These are phyloP conservation scores for Biscogniauxia sp. DNA, from an alignment of 2,329 filamentous ascomycete species.

Conservation along the genomic window DNA sequence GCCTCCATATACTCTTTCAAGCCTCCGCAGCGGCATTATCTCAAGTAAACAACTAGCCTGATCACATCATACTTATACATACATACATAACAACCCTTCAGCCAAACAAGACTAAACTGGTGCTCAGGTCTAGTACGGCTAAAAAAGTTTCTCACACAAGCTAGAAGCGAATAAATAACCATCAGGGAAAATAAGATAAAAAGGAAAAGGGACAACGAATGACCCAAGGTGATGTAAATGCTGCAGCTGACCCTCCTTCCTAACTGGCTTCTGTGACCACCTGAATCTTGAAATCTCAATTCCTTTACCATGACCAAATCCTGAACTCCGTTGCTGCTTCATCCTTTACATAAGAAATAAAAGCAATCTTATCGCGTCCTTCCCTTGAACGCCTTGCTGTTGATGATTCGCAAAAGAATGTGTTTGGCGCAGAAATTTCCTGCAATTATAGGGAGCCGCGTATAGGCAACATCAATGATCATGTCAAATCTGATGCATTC, in stretches of 20 bases:
- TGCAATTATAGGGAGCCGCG: constrained; percentile 2
- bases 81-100: neutral
- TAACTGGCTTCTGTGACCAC: constrained; percentile 10
- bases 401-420: constrained; percentile 8
- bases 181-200: neutral
- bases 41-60: neutral
- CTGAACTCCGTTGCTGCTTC: constrained; percentile 25
- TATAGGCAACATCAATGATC: neutral
- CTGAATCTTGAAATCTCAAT: constrained; percentile 1
- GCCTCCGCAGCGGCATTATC: neutral
- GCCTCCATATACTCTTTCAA: neutral
- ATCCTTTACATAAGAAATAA: constrained; percentile 24
- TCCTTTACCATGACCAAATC: constrained; percentile 10
- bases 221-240: constrained; percentile 19
- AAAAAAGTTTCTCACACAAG: neutral
- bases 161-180: neutral
- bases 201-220: neutral
- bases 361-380: constrained; percentile 21
- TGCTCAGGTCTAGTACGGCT: neutral
- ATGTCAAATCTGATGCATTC: constrained; percentile 11
- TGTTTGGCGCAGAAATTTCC: constrained; percentile 13
- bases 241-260: constrained; percentile 17
- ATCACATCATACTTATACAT: neutral
- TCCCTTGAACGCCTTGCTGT: constrained; percentile 29
- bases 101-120: neutral